phyloP scores from a whole-genome alignment of 177 flowering plant species.

The Vitis hybrid region DNA sequence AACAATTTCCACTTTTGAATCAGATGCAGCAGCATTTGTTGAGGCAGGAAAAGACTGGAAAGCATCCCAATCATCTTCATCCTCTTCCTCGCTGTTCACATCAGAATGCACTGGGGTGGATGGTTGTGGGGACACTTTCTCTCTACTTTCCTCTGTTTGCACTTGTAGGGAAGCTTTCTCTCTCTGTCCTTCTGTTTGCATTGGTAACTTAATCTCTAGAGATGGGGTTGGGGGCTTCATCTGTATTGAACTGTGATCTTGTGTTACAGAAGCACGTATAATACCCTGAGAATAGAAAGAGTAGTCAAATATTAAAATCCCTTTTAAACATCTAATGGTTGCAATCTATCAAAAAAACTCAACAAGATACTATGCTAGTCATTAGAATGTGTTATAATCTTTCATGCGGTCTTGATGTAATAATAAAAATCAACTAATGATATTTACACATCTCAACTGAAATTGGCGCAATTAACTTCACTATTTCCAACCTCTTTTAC shows the following conservation, averaged over 20 bases:
- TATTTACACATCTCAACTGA: too few species aligned
- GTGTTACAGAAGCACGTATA: constrained; percentile 75
- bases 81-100: constrained; percentile 18
- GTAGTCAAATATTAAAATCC: neutral
- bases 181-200: constrained; percentile 30
- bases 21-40: constrained; percentile 25
- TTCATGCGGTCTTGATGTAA: too few species aligned
- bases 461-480: too few species aligned
- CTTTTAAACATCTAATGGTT: neutral
- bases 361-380: neutral
- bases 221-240: constrained; percentile 32
- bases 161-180: constrained; percentile 21
- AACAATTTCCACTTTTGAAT: constrained; percentile 19
- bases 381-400: neutral
- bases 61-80: constrained; percentile 96
- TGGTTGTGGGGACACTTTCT: constrained; percentile 11
- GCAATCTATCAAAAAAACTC: neutral
- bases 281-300: constrained; percentile 53
- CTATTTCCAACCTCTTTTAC: too few species aligned
- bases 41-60: constrained; percentile 90
- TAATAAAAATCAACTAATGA: too few species aligned
- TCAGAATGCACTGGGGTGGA: constrained; percentile 6
- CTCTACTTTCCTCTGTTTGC: constrained; percentile 17
- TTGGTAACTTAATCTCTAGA: constrained; percentile 62
- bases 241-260: constrained; percentile 42